Evolutionary conservation across 345 rosid species (phyloP), one percentile per base, ranked within the genome.

Genomic region (Boechera stricta): DNA sequence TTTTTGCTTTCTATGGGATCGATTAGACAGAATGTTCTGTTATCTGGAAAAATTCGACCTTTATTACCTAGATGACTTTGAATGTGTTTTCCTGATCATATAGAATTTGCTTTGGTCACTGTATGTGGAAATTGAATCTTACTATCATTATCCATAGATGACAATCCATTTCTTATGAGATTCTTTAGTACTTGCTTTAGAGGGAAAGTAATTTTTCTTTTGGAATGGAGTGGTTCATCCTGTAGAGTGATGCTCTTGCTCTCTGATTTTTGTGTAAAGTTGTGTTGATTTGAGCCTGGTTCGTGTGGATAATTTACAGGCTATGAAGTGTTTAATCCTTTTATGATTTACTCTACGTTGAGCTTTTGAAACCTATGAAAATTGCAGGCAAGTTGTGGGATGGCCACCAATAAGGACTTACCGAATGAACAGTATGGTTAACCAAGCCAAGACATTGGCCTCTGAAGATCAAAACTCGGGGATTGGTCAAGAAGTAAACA

Each of bases 341-440:
- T 51, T 63, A 44, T 42, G 55, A 39, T 9, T 16, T 66, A 66
- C 39, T 18, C 51, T 62, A 13, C 42, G 48, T 53, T 77, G 31
- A 69, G 70, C 8, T 33, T 53, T 62, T 38, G 7, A 10, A 61
- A 29, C 52, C 65, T 63, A 47, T 9, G 11, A 29, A 51, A 10
- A 11, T 45, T 80, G 70, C 88, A 90, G 93, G 75, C 97, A 89
- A 77, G 89, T 88, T 53, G 95, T 92, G 56, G 98, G 98, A 45
- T 94, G 98, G 98, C 98, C 98, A 72, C 98, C 98, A n/a, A 77
- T 94, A 65, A 84, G 95, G 81, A 76, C 87, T 52, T 83, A 86
- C 72, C 82, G 97, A 68, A 88, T 92, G 87, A 90, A 90, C 81
- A 88, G 84, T 84, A 87, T 90, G 89, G 87, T 68, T 78, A 87